Base-by-base conservation (phyloP, 1,284 basidiomycete species). In the Cryptococcus sp. region DNA sequence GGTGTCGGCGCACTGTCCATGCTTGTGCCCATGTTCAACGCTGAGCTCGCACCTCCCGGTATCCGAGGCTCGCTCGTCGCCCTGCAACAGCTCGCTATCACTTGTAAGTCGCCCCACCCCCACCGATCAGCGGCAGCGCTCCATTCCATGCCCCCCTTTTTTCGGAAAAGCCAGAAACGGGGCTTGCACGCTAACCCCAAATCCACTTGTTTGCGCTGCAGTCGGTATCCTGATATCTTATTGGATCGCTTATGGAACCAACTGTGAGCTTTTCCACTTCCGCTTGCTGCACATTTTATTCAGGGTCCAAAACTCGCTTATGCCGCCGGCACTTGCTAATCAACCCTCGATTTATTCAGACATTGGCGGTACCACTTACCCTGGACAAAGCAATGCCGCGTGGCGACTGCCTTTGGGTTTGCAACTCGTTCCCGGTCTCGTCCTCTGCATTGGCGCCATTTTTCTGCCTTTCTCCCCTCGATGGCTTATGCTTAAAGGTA, bases 41-140 rank as follows among this genome's bases (percentile, higher is more conserved):
- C 85, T 47, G 85, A 86, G 75, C 83, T 91, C 47, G 86, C 88
- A 1, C 88, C 89, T 20, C 88, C 89, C 2, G 89, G 91, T 77
- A 88, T 92, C 22, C 85, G 90, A 64, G 90, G 90, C 8, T 87
- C 87, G 67, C 81, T 91, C 40, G 89, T 91, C 46, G 88, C 88
- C 3, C 83, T 92, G 15, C 89, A 91, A 72, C 90, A 91, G 70
- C 81, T 91, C 13, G 86, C 87, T 4, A 91, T 91, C 70, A 88
- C 88, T 1, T 88, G 88, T 65, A 86, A 86, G 27, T 88, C 81
- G 15, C 20, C 43, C 30, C 30, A 35, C 30, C 30, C 81, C 91
- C 40, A 89, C 91, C 45, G 88, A 88, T 3, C 83, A 91, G 15
- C 89, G 91, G 71, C 89, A 91, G 70, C 81, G 91, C 13, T 86